Percentiles rank a stretch among this genome's conserved stretches.
These are phyloP conservation scores for Stachybotrys chlorohalonatus DNA, from an alignment of 2,329 filamentous ascomycete species.

Conservation along the genomic window DNA sequence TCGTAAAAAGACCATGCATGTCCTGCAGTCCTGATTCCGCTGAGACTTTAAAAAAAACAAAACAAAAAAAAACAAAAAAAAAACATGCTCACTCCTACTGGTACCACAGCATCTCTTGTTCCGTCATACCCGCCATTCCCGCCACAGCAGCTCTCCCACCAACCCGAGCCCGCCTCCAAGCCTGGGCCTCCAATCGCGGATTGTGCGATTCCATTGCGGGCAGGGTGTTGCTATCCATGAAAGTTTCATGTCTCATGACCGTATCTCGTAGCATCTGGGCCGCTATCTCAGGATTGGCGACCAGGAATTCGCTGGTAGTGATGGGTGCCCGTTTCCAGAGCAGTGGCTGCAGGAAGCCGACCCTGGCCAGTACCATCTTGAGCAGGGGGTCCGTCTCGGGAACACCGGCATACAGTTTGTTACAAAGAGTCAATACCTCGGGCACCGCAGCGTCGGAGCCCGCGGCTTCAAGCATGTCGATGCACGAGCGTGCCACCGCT, in stretches of 20 bases:
- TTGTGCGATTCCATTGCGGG: slow-evolving; percentile 32
- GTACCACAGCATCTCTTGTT: no score
- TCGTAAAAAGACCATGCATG: no score
- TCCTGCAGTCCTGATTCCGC: no score
- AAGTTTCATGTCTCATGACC: slow-evolving; percentile 30
- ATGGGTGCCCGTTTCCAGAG: slow-evolving; percentile 31
- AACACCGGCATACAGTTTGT: slow-evolving; percentile 32
- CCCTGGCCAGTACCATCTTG: slow-evolving; percentile 38
- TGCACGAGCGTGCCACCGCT: slow-evolving; percentile 28
- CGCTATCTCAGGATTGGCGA: slow-evolving; percentile 34
- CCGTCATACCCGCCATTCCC: no score
- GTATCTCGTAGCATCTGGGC: slow-evolving; percentile 39
- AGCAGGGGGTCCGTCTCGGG: slow-evolving; percentile 32
- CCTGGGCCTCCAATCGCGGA: background rate
- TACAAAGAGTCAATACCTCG: slow-evolving; percentile 33
- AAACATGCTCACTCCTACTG: no score
- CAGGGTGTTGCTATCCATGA: slow-evolving; percentile 21
- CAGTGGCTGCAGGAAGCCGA: slow-evolving; percentile 36
- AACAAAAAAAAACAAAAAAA: no score
- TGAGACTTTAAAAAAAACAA: no score
- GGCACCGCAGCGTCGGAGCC: slow-evolving; percentile 31
- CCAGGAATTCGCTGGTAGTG: slow-evolving; percentile 32
- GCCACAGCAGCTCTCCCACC: background rate
- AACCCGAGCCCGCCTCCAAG: background rate
- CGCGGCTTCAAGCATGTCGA: slow-evolving; percentile 37